phyloP scores from a whole-genome alignment of 2,329 filamentous ascomycete genomes.

The Aspergillus thermomutatus region DNA sequence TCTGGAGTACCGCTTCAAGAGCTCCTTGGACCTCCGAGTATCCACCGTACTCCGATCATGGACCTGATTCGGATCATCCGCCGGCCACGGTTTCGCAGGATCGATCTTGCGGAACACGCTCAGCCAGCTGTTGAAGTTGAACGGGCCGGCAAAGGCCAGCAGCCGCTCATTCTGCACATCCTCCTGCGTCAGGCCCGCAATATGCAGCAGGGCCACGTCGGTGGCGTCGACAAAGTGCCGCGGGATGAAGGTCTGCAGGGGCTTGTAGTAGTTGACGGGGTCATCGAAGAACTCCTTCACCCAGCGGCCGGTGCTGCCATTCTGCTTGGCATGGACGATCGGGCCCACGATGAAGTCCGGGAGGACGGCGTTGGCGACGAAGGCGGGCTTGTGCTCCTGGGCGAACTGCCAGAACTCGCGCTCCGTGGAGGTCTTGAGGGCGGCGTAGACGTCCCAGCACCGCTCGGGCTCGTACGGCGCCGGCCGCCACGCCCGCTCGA shows the following conservation, averaged over 20 bases:
- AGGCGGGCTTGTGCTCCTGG: constrained; percentile 41
- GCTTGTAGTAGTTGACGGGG: not conserved
- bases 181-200: not conserved
- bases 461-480: not conserved
- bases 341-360: constrained; percentile 29
- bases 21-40: not conserved
- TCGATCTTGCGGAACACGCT: not conserved
- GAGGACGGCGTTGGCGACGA: constrained; percentile 42
- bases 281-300: not conserved
- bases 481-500: not conserved
- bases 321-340: not conserved
- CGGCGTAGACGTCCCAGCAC: constrained; percentile 23
- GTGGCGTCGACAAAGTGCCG: not conserved
- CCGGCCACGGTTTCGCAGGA: not conserved
- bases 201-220: not conserved
- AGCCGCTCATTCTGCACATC: not conserved
- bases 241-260: not conserved
- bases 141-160: not conserved
- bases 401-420: constrained; percentile 47
- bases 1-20: not conserved
- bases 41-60: not conserved
- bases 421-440: constrained; percentile 48
- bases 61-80: not conserved
- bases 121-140: not conserved
- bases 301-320: not conserved